These are phyloP conservation scores for Penicillium goetzii DNA, from an alignment of 495 filamentous ascomycete genomes.

Conservation along the genomic window DNA sequence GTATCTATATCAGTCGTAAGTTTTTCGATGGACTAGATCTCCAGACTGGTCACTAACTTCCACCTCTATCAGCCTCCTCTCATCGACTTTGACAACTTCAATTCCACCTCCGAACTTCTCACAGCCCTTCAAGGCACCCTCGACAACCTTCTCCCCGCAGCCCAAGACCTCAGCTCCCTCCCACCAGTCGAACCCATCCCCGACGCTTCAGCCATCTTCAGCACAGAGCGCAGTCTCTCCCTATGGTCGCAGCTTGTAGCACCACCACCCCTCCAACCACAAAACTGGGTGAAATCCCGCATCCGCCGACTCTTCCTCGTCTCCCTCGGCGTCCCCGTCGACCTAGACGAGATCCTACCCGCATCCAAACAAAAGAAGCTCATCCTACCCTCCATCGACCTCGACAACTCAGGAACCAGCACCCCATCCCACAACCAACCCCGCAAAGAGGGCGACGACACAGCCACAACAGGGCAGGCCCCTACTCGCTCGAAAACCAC, in stretches of 20 bases:
- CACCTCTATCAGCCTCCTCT: conserved; percentile 61
- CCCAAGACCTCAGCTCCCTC: conserved; percentile 45
- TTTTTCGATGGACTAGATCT: conserved; percentile 21
- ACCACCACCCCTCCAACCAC: conserved; percentile 90
- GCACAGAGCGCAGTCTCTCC: conserved; percentile 71
- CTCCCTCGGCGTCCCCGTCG: conserved; percentile 91
- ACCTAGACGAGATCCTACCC: conserved; percentile 95
- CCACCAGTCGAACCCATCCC: conserved; percentile 50
- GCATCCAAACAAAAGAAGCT: conserved; percentile 98
- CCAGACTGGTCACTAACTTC: conserved; percentile 1
- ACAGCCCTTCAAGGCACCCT: conserved; percentile 53
- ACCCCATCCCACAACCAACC: conserved; percentile 46
- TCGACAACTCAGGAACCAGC: conserved; percentile 41
- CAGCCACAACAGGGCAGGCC: conserved; percentile 41
- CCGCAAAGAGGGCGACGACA: conserved; percentile 53
- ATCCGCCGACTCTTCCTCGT: conserved; percentile 96
- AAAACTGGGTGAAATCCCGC: conserved; percentile 96
- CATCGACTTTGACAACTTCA: conserved; percentile 69
- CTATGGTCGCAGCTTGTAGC: conserved; percentile 97
- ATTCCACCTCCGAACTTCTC: conserved; percentile 54
- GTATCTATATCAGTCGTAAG: conserved; percentile 55
- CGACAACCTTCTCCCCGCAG: conserved; percentile 57
- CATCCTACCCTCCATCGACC: conserved; percentile 81
- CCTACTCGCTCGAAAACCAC: conserved; percentile 44
- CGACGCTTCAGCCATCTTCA: conserved; percentile 53